Conservation (phyloP, 768 basidiomycete species). For the Austroboletus eburneus region DNA sequence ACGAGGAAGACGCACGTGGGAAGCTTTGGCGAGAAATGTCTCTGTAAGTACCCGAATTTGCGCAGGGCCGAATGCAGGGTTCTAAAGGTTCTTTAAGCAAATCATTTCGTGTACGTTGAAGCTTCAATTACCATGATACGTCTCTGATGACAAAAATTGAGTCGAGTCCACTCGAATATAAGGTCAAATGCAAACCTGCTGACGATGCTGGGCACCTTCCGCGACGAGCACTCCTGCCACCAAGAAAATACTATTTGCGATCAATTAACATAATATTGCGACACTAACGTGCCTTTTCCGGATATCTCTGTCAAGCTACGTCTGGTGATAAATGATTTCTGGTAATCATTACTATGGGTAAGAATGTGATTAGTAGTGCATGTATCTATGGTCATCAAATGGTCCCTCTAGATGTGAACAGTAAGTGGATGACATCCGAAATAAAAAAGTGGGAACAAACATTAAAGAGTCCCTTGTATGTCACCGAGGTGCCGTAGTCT, state of each 20-base stretch:
- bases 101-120: constrained; percentile 26
- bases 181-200: neutral
- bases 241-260: no score
- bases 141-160: constrained; percentile 9
- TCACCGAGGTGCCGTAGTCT: no score
- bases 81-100: constrained; percentile 42
- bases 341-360: constrained; percentile 49
- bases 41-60: constrained; percentile 54
- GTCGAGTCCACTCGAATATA: neutral
- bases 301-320: constrained; percentile 39
- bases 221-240: constrained; percentile 45
- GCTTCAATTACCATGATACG: constrained; percentile 27
- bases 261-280: neutral
- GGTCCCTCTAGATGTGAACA: constrained; percentile 28
- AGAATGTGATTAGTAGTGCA: constrained; percentile 64
- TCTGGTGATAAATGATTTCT: constrained; percentile 46
- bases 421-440: no score
- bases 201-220: neutral
- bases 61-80: constrained; percentile 59
- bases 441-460: no score
- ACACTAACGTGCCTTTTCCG: constrained; percentile 27
- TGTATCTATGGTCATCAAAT: constrained; percentile 56
- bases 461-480: no score
- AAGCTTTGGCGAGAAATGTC: constrained; percentile 53
- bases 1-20: constrained; percentile 46